These are phyloP conservation scores for Calvatia gigantea DNA, from an alignment of 768 basidiomycete species.

Conservation along the genomic window DNA sequence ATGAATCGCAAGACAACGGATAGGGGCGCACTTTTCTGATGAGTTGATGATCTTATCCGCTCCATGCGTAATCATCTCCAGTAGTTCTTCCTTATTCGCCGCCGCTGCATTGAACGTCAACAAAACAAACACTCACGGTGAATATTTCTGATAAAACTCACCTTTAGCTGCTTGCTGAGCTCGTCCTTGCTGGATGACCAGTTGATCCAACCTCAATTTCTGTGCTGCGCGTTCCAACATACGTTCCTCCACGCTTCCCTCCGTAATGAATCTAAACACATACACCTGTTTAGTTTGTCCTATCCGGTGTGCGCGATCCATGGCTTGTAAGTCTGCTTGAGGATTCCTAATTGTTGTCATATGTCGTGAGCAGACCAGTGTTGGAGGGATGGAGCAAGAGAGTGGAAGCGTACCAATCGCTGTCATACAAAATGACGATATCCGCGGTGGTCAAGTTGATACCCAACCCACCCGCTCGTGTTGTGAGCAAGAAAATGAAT, in stretches of 20 bases:
- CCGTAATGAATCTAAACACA: constrained; percentile 95
- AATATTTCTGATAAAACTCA: constrained; percentile 23
- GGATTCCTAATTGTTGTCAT: constrained; percentile 70
- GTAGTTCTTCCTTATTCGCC: constrained; percentile 90
- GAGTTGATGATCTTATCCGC: constrained; percentile 95
- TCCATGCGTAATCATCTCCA: constrained; percentile 98
- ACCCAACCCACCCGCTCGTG: constrained; percentile 93
- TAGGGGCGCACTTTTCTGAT: constrained; percentile 55
- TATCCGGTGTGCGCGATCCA: constrained; percentile 97
- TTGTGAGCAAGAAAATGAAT: constrained; percentile 95
- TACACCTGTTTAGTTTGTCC: constrained; percentile 98
- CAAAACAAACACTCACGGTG: not conserved
- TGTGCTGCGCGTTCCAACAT: constrained; percentile 95
- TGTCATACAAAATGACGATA: constrained; percentile 93
- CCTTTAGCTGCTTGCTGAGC: constrained; percentile 76
- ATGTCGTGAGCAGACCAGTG: not conserved
- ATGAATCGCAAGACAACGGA: not conserved
- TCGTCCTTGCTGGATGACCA: constrained; percentile 95
- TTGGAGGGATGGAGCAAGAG: not conserved
- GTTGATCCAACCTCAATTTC: constrained; percentile 90
- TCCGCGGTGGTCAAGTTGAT: constrained; percentile 96
- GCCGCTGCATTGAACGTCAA: constrained; percentile 50
- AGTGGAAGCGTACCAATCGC: constrained; percentile 72
- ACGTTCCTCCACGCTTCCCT: constrained; percentile 93
- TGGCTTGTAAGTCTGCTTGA: constrained; percentile 97